phyloP scores from a whole-genome alignment of 139 green algal species.

The Coccomyxa sp. region DNA sequence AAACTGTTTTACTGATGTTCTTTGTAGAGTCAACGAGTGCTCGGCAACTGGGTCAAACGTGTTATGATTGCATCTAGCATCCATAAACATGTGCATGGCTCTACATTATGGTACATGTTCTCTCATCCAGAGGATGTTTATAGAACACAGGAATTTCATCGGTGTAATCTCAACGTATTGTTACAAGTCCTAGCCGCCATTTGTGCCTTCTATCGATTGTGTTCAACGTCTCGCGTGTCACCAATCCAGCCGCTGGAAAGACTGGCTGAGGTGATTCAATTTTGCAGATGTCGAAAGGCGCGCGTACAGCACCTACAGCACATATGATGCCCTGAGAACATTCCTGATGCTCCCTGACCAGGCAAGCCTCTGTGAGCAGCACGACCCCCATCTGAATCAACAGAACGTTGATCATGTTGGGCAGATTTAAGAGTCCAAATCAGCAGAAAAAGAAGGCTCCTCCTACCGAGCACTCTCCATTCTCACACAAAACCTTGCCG shows the following conservation, averaged over 20 bases:
- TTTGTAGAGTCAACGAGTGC: no score
- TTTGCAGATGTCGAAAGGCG: not conserved
- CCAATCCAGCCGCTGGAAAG: not conserved
- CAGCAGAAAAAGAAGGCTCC: not conserved
- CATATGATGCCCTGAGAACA: not conserved
- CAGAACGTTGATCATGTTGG: not conserved
- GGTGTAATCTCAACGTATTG: no score
- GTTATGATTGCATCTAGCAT: no score
- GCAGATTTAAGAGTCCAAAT: not conserved
- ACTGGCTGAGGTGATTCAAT: not conserved
- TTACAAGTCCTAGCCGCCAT: no score
- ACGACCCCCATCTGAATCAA: not conserved
- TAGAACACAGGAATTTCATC: no score
- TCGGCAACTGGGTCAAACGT: no score
- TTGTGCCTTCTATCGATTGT: no score
- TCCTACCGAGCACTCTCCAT: slow-evolving; percentile 51
- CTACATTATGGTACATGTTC: no score
- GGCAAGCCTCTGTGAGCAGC: not conserved
- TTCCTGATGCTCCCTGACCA: not conserved
- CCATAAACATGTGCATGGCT: no score
- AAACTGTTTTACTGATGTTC: no score
- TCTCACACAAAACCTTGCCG: slow-evolving; percentile 55
- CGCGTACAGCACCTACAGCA: not conserved
- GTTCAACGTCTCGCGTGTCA: no score
- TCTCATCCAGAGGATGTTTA: no score